phyloP scores from a whole-genome alignment of 305 asterid species.

The Plantago coronopus region DNA sequence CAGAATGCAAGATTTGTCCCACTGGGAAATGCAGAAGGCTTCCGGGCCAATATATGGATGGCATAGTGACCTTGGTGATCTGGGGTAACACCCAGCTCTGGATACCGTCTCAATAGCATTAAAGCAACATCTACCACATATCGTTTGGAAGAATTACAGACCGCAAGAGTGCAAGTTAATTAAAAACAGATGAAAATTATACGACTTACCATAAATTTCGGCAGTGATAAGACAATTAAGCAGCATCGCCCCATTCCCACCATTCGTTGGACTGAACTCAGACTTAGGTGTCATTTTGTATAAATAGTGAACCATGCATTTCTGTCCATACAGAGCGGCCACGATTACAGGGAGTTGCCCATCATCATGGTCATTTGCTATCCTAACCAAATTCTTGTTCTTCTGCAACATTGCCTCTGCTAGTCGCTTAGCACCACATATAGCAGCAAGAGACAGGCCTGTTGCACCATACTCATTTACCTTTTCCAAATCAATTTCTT shows the following conservation, averaged over 20 bases:
- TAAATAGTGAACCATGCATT: slow-evolving; percentile 29
- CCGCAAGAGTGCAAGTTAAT: too few relatives aligned
- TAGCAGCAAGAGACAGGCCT: slow-evolving; percentile 31
- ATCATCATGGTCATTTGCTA: slow-evolving; percentile 32
- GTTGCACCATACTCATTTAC: slow-evolving; percentile 35
- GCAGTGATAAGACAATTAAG: slow-evolving; percentile 37
- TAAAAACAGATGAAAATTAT: neutral
- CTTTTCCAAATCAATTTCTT: slow-evolving; percentile 25
- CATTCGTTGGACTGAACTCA: slow-evolving; percentile 26
- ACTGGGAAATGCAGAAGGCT: slow-evolving; percentile 43
- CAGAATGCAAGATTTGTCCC: slow-evolving; percentile 26
- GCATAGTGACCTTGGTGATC: slow-evolving; percentile 31
- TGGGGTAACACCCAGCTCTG: slow-evolving; percentile 30
- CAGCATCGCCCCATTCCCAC: slow-evolving; percentile 26
- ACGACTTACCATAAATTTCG: slow-evolving; percentile 2
- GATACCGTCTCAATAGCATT: slow-evolving; percentile 25
- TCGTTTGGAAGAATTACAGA: too few relatives aligned
- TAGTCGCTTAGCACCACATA: slow-evolving; percentile 29
- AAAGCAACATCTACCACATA: slow-evolving; percentile 28
- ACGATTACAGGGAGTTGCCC: slow-evolving; percentile 42
- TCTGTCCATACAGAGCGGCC: slow-evolving; percentile 36
- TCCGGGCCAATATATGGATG: slow-evolving; percentile 31
- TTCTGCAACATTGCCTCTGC: slow-evolving; percentile 25
- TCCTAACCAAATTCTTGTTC: slow-evolving; percentile 21
- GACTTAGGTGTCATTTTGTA: slow-evolving; percentile 26